These are phyloP conservation scores for Didymella lethalis DNA, from an alignment of 2,329 filamentous ascomycete species.

Conservation along the genomic window DNA sequence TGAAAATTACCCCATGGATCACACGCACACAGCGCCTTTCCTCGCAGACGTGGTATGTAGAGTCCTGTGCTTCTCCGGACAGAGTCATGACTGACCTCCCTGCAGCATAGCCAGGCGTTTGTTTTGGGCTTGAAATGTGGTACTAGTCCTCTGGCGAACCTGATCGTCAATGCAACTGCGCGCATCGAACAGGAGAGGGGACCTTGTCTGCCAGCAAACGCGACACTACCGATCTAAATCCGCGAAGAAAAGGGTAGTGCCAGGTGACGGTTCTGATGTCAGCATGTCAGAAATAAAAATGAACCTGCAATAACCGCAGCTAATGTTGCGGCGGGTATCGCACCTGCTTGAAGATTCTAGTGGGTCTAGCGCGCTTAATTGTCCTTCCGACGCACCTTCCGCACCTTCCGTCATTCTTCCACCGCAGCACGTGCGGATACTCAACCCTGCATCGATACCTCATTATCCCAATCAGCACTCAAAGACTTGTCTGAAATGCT, in stretches of 20 bases:
- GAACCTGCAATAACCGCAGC: background rate
- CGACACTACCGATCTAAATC: slow-evolving; percentile 25
- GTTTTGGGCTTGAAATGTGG: slow-evolving; percentile 34
- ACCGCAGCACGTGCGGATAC: slow-evolving; percentile 2
- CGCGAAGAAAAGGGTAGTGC: too few species aligned
- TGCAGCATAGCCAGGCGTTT: slow-evolving; percentile 32
- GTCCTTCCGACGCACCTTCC: slow-evolving; percentile 15
- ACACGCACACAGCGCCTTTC: slow-evolving; percentile 37
- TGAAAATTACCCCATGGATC: slow-evolving; percentile 34
- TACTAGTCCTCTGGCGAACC: slow-evolving; percentile 27
- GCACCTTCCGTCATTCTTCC: slow-evolving; percentile 12
- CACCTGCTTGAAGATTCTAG: slow-evolving; percentile 1
- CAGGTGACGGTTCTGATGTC: background rate
- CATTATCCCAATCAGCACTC: slow-evolving; percentile 7
- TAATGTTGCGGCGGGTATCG: slow-evolving; percentile 2
- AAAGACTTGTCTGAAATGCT: background rate
- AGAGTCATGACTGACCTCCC: background rate
- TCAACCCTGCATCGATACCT: slow-evolving; percentile 3
- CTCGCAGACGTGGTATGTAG: slow-evolving; percentile 28
- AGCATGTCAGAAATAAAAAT: background rate
- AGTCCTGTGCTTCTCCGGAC: background rate
- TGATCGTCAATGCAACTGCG: slow-evolving; percentile 33
- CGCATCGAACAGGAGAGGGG: slow-evolving; percentile 29
- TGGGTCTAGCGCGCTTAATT: slow-evolving; percentile 2
- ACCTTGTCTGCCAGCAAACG: slow-evolving; percentile 30